These are phyloP conservation scores for Aspergillus ruber DNA, from an alignment of 2,329 filamentous ascomycete species.

Conservation along the genomic window DNA sequence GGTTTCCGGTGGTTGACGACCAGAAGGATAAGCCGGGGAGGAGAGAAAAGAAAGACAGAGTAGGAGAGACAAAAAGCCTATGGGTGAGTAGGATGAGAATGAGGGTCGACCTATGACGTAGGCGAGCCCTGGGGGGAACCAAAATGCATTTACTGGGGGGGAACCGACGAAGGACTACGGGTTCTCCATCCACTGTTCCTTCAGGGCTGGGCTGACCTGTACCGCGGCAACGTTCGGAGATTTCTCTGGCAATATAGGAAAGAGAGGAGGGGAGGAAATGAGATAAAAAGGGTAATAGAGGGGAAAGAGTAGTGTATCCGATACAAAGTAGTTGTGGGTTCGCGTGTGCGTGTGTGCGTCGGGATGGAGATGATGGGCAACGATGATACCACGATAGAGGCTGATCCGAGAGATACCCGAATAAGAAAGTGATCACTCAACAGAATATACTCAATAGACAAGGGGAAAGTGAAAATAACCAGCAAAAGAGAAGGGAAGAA, in stretches of 20 bases:
- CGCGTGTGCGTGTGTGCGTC: not conserved
- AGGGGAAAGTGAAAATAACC: constrained; percentile 5
- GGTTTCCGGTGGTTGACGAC: constrained; percentile 16
- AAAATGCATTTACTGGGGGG: not conserved
- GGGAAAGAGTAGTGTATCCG: not conserved
- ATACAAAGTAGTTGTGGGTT: not conserved
- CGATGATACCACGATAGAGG: not conserved
- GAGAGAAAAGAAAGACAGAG: not conserved
- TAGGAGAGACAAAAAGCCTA: not conserved
- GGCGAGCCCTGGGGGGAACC: constrained; percentile 13
- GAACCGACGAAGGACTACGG: not conserved
- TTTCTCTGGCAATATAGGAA: constrained; percentile 1
- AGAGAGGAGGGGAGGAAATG: constrained; percentile 8
- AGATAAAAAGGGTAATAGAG: not conserved
- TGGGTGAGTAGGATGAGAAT: not conserved
- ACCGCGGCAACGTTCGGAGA: not conserved
- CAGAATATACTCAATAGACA: constrained; percentile 3
- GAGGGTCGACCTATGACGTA: constrained; percentile 27
- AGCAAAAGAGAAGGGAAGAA: not conserved
- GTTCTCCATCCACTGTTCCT: not conserved
- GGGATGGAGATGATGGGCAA: not conserved
- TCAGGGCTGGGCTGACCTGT: not conserved
- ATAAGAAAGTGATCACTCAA: not conserved
- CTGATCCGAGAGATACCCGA: not conserved
- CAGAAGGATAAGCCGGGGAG: not conserved